Base-by-base conservation (phyloP, 148 eudicot genomes). In the Chenopodium formosanum region DNA sequence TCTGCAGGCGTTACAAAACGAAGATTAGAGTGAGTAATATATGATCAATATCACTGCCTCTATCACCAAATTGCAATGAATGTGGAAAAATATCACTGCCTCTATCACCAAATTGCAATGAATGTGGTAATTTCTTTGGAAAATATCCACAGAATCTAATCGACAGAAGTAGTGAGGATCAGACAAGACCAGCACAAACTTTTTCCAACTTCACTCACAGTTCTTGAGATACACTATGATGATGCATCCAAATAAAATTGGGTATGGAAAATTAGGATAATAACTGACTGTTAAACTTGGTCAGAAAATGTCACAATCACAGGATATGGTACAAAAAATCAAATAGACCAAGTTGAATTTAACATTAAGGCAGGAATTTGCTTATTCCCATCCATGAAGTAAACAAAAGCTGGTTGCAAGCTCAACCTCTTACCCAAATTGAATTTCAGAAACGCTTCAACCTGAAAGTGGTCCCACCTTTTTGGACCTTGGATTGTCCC, bases 321-420 rank as follows among this genome's bases (percentile, higher is more conserved):
- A 46, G 13, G 48, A 23, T 40, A 27, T 19, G 40, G 40, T 37
- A 37, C 40, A 74, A 25, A 7, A 20, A 25, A 76, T 89, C 86
- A 93, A 16, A 93, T 52, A 64, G 93, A 87, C 94, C 99, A 96
- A 66, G 84, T 85, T 44, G 98, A 92, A 47, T 89, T 88, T 44
- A 90, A 79, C 87, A 89, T 86, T 16, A 94, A 76, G 68, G 89
- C 91, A n/a, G 98, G 98, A 83, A 88, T 86, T 82, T 84, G 93
- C 70, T 88, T 76, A 52, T 74, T 70, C 29, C 93, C 89, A 32
- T 94, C 90, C 85, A 87, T 86, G 20, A 90, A 85, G 77, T 91
- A 94, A 25, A 90, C 78, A 69, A 96, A 71, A 40, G 89, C 94
- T 1, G 98, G 99, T 78, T 88, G 94, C 84, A 96, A 81, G 31